Conservation (phyloP, 148 eudicot species). For the Vaccinium myrtillus region DNA sequence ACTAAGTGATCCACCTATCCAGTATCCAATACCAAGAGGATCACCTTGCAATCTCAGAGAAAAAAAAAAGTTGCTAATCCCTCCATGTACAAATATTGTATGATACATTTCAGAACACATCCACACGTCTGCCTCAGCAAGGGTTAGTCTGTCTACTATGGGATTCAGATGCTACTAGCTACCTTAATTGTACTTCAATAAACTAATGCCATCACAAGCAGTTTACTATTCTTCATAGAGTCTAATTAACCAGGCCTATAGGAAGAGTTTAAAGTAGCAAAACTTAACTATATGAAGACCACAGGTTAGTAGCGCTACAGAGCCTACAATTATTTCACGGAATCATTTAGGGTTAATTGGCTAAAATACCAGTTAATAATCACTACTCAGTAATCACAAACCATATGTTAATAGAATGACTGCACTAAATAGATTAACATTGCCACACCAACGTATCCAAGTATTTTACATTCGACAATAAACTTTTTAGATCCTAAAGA, state of each 20-base stretch:
- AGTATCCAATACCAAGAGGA: not conserved
- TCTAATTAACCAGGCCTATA: not conserved
- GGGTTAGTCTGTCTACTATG: not conserved
- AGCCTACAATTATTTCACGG: conserved; percentile 3
- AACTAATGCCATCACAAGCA: not conserved
- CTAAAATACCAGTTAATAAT: not conserved
- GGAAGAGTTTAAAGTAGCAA: not conserved
- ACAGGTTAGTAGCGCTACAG: not conserved
- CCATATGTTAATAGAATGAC: not conserved
- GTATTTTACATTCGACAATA: not conserved
- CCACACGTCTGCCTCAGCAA: too few relatives aligned
- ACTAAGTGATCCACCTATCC: not conserved
- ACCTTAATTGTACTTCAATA: not conserved
- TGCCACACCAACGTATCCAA: not conserved
- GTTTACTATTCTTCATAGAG: not conserved
- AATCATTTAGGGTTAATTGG: not conserved
- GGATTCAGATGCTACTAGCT: not conserved
- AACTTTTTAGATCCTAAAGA: not conserved
- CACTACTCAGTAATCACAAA: not conserved
- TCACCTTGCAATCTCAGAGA: not conserved
- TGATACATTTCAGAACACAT: too few relatives aligned
- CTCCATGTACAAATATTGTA: not conserved
- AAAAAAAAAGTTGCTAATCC: not conserved
- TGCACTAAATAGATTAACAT: not conserved
- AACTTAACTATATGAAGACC: not conserved